Evolutionary conservation across 345 rosid species (phyloP).

Genomic region (Salix suchowensis): DNA sequence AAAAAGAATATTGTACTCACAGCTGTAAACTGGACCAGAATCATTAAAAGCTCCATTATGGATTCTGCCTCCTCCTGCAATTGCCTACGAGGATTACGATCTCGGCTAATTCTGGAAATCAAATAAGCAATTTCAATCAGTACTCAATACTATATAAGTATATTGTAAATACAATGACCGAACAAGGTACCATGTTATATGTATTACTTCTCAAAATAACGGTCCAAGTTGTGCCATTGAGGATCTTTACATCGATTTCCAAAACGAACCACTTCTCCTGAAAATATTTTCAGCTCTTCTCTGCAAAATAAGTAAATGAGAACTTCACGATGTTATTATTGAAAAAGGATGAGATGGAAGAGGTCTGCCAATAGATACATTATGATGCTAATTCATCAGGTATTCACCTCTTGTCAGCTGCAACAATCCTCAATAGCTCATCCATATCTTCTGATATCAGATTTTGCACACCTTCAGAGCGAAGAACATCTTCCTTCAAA

Average conservation of each 20-base stretch:
- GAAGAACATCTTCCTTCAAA: slow-evolving; percentile 82
- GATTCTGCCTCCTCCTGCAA: slow-evolving; percentile 74
- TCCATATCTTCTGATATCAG: slow-evolving; percentile 75
- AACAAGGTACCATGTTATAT: slow-evolving; percentile 10
- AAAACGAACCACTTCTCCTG: slow-evolving; percentile 95
- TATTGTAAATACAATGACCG: background rate
- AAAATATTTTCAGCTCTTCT: slow-evolving; percentile 80
- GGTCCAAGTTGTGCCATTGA: slow-evolving; percentile 94
- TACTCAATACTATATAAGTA: background rate
- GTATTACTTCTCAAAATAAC: slow-evolving; percentile 88
- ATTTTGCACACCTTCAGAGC: slow-evolving; percentile 80
- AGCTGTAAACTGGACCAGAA: slow-evolving; percentile 78
- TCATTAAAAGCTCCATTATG: slow-evolving; percentile 61
- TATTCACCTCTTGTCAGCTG: slow-evolving; percentile 80
- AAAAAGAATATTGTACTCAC: slow-evolving; percentile 40
- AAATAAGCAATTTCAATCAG: slow-evolving; percentile 23
- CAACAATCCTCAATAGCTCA: slow-evolving; percentile 69
- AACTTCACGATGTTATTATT: background rate
- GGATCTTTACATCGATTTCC: slow-evolving; percentile 98
- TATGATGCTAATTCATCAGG: background rate
- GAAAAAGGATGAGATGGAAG: background rate
- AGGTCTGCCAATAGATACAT: background rate
- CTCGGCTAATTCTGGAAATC: slow-evolving; percentile 42
- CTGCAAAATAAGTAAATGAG: slow-evolving; percentile 31
- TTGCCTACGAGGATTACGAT: slow-evolving; percentile 50